Conservation (phyloP, 371 early-diverging fungal species). For the Apophysomyces variabilis region DNA sequence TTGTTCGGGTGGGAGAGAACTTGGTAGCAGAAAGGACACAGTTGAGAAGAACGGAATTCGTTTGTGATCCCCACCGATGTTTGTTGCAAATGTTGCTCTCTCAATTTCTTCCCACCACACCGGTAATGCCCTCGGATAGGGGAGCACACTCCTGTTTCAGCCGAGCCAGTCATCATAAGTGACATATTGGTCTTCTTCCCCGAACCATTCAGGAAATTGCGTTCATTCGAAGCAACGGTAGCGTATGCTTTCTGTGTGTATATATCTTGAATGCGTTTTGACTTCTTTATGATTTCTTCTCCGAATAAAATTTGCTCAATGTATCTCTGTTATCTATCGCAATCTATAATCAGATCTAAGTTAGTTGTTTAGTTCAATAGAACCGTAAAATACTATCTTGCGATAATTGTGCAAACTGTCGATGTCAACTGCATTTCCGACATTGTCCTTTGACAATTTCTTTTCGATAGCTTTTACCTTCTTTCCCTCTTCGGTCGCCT, state of each 20-base stretch:
- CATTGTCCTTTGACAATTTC: too few relatives aligned
- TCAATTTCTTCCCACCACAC: not conserved
- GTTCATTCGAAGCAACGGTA: not conserved
- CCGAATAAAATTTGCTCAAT: not conserved
- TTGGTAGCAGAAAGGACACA: not conserved
- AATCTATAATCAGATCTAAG: too few relatives aligned
- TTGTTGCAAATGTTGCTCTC: not conserved
- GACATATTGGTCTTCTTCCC: not conserved
- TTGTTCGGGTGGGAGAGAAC: not conserved
- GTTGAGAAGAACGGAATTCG: conserved; percentile 1
- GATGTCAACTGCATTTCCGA: too few relatives aligned
- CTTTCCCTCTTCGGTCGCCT: too few relatives aligned
- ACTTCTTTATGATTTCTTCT: not conserved
- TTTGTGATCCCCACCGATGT: not conserved
- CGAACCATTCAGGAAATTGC: not conserved
- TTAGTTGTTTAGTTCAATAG: too few relatives aligned
- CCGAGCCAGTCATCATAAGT: not conserved
- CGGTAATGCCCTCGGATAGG: not conserved
- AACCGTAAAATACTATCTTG: too few relatives aligned
- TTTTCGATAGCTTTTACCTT: too few relatives aligned
- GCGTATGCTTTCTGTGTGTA: not conserved
- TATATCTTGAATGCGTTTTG: not conserved
- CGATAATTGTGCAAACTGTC: too few relatives aligned
- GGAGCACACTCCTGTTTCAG: not conserved
- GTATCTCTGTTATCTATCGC: not conserved